Evolutionary conservation across 2,329 filamentous ascomycete genomes (phyloP).

Genomic region (Pyrenochaeta sp.): DNA sequence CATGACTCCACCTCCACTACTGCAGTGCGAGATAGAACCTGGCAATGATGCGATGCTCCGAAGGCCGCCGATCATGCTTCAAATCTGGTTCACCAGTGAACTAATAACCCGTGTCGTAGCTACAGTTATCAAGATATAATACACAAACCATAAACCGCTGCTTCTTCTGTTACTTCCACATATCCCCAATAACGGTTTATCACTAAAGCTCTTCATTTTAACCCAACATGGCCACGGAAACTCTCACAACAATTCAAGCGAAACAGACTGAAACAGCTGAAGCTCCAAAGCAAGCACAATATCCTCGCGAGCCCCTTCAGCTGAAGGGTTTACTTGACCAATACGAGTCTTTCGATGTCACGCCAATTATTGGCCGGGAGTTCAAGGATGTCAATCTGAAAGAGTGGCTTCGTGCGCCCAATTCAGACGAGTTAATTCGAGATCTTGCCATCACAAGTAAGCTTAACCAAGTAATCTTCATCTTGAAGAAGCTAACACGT

Average conservation of each 20-base stretch:
- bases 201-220: not conserved
- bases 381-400: conserved; percentile 65
- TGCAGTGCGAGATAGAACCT: conserved; percentile 7
- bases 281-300: not conserved
- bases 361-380: conserved; percentile 69
- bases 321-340: conserved; percentile 60
- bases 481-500: not conserved
- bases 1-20: not conserved
- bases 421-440: conserved; percentile 69
- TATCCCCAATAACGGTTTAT: not conserved
- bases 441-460: conserved; percentile 63
- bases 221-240: conserved; percentile 11
- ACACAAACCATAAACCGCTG: not conserved
- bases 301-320: conserved; percentile 38
- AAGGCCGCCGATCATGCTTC: not conserved
- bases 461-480: not conserved
- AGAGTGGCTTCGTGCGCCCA: conserved; percentile 69
- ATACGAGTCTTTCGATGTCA: conserved; percentile 65
- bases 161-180: not conserved
- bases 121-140: not conserved
- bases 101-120: not conserved
- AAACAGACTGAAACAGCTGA: not conserved
- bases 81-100: not conserved
- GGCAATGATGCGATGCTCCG: conserved; percentile 25
- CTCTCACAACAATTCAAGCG: conserved; percentile 1